phyloP scores from a whole-genome alignment of 805 yeast species.

The Ogataea pilisensis region DNA sequence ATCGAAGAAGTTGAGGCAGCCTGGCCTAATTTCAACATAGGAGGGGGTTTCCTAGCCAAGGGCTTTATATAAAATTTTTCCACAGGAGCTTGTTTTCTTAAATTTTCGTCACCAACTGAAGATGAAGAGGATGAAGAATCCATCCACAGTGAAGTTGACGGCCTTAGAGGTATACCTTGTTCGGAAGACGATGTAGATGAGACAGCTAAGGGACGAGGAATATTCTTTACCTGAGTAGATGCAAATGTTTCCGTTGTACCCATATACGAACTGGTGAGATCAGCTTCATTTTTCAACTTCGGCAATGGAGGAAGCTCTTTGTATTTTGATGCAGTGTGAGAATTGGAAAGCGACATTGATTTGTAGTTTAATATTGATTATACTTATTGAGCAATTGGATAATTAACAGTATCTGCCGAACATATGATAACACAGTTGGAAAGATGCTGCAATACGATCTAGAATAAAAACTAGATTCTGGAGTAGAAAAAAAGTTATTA shows the following conservation, averaged over 20 bases:
- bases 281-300: too few species aligned
- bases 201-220: too few species aligned
- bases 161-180: background rate
- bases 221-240: too few species aligned
- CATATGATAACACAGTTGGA: too few species aligned
- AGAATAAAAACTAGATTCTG: background rate
- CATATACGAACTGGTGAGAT: too few species aligned
- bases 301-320: conserved; percentile 21
- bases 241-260: too few species aligned
- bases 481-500: too few species aligned
- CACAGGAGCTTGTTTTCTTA: background rate
- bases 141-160: background rate
- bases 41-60: conserved; percentile 13
- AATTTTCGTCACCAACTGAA: background rate
- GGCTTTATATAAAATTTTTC: background rate
- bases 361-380: too few species aligned
- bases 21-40: conserved; percentile 4
- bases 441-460: background rate
- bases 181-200: too few species aligned
- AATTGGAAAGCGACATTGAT: conserved; percentile 7
- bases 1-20: background rate
- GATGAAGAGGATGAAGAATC: background rate
- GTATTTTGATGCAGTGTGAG: conserved; percentile 7
- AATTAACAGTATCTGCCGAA: too few species aligned
- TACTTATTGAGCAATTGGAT: too few species aligned